Evolutionary conservation across 257 asterid species (phyloP).

Genomic region (Prunella vulgaris): DNA sequence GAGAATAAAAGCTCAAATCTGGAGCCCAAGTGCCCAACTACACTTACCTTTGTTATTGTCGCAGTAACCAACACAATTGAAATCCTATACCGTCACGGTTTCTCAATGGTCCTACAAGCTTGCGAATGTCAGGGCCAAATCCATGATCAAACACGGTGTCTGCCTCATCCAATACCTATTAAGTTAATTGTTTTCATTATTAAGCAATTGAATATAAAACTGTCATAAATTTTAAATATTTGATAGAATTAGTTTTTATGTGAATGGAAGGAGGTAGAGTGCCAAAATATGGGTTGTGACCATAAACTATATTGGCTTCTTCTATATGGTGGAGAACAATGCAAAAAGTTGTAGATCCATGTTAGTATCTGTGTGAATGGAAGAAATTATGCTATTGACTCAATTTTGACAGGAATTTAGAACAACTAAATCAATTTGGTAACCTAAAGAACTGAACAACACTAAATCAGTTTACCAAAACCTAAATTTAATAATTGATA

Average conservation of each 20-base stretch:
- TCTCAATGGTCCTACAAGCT: conserved; percentile 81
- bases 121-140: conserved; percentile 92
- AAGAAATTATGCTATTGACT: too few relatives aligned
- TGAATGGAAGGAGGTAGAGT: conserved; percentile 20
- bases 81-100: conserved; percentile 74
- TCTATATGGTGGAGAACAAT: conserved; percentile 95
- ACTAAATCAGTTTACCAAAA: too few relatives aligned
- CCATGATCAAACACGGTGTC: conserved; percentile 99
- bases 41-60: conserved; percentile 87
- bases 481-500: too few relatives aligned
- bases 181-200: conserved; percentile 23
- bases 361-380: too few relatives aligned
- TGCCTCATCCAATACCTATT: conserved; percentile 95
- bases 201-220: conserved; percentile 7
- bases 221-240: neutral
- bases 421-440: too few relatives aligned
- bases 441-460: too few relatives aligned
- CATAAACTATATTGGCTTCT: conserved; percentile 92
- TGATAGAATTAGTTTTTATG: neutral
- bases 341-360: too few relatives aligned
- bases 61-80: conserved; percentile 95
- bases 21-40: conserved; percentile 8
- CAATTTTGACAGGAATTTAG: too few relatives aligned
- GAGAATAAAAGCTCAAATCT: neutral
- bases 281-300: conserved; percentile 92